Evolutionary conservation across 495 filamentous ascomycete genomes (phyloP), one percentile per base, ranked within the genome.

Genomic region (Pseudoneurospora amorphoporcata): DNA sequence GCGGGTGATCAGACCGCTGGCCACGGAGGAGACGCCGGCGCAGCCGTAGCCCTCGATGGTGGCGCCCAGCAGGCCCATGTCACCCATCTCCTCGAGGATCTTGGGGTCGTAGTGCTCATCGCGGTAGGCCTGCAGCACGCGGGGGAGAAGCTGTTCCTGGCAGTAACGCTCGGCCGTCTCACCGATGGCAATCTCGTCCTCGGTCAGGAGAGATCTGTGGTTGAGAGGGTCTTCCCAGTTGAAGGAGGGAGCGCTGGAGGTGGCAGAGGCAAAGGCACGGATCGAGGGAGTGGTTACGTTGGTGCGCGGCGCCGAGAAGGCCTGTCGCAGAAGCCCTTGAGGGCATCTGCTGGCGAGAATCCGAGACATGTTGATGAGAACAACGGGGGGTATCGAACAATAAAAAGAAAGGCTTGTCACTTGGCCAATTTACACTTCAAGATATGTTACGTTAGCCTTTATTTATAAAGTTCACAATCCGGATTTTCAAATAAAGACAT

Each of bases 71-170:
- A 99, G 87, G 41, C 95, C 95, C 17, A 99, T 83, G 76, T 97
- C 94, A 72, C 95, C 95, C 95, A 99, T 99, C 83, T 99, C 95
- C 77, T 88, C 87, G 32, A 98, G 87, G 68, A 99, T 97, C 72
- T 89, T 88, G 71, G 87, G 87, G 81, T 99, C 95, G 81, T 95
- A 99, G 79, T 97, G 79, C 81, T 99, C 95, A 73, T 95, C 91
- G 75, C 95, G 89, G 83, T 98, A 98, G 74, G 95, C 96, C 83
- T 98, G 93, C 47, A 97, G 86, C 71, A 99, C 91, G 68, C 95
- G 86, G 8, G 95, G 95, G 69, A 91, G 84, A 79, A 99, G 82
- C 70, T 86, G 88, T 74, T 97, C 94, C 82, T 98, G 96, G 81
- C 94, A 98, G 78, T 98, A 99, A 71, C 92, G 86, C 75, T 94